Evolutionary conservation across 2,329 filamentous ascomycete species (phyloP).

Genomic region (Diaporthe capsici): DNA sequence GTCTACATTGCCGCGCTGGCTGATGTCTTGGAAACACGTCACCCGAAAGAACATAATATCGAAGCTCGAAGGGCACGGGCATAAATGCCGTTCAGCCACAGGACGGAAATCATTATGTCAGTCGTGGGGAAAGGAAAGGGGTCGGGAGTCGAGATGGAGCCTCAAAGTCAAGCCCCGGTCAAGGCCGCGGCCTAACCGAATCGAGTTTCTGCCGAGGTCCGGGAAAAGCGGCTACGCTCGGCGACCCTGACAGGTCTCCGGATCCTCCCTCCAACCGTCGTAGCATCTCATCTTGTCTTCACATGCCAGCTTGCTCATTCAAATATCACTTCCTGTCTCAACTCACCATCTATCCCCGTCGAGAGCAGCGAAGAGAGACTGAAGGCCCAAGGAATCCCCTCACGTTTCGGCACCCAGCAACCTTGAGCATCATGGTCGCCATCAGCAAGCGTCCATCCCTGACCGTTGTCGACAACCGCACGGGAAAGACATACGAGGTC

Average conservation of each 20-base stretch:
- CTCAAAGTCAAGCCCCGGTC: constrained; percentile 6
- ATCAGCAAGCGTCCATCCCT: constrained; percentile 52
- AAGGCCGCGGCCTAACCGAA: background rate
- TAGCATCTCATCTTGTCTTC: constrained; percentile 12
- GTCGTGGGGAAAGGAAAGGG: constrained; percentile 4
- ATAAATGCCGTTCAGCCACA: background rate
- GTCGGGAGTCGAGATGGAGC: constrained; percentile 17
- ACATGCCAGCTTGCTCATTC: constrained; percentile 17
- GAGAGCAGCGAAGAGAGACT: background rate
- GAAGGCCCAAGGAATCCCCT: background rate
- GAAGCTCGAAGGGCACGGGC: background rate
- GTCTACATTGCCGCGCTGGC: background rate
- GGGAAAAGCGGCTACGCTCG: constrained; percentile 33
- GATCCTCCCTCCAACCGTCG: background rate
- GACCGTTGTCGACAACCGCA: constrained; percentile 65
- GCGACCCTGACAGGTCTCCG: constrained; percentile 23
- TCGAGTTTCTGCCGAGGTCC: constrained; percentile 28
- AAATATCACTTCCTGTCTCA: background rate
- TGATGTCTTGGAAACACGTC: background rate
- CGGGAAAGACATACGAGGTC: constrained; percentile 62
- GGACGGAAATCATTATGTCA: background rate
- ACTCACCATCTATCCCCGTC: background rate
- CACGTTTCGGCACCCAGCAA: background rate
- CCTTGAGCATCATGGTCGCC: constrained; percentile 45
- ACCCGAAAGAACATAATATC: background rate